phyloP scores from a whole-genome alignment of 768 basidiomycete genomes.

The Hydnomerulius pinastri region DNA sequence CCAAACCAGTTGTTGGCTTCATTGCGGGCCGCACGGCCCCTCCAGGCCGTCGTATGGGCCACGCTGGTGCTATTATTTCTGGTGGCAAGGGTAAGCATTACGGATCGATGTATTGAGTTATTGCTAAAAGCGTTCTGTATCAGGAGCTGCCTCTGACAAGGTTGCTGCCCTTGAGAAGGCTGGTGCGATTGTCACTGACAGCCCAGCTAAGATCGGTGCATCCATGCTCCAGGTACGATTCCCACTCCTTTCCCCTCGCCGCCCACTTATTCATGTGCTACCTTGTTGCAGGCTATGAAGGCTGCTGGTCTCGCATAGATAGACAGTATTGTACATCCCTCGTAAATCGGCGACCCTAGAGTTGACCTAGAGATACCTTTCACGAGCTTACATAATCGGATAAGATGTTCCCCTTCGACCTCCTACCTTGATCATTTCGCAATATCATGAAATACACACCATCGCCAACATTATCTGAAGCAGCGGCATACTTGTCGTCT shows the following conservation, averaged over 20 bases:
- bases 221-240: constrained; percentile 84
- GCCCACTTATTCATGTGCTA: constrained; percentile 6
- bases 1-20: constrained; percentile 97
- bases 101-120: not conserved
- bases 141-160: constrained; percentile 91
- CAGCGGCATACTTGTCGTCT: constrained; percentile 64
- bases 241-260: not conserved
- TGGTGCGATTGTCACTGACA: constrained; percentile 91
- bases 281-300: constrained; percentile 64
- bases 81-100: constrained; percentile 83
- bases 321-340: constrained; percentile 16
- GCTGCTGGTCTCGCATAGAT: constrained; percentile 68
- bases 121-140: constrained; percentile 1
- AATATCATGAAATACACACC: constrained; percentile 29
- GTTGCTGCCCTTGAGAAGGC: constrained; percentile 88
- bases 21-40: constrained; percentile 98
- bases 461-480: constrained; percentile 52
- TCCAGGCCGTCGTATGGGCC: constrained; percentile 97
- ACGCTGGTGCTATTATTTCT: constrained; percentile 96
- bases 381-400: constrained; percentile 40
- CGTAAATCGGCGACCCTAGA: no score
- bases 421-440: not conserved
- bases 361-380: constrained; percentile 7
- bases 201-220: constrained; percentile 91
- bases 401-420: constrained; percentile 12